These are phyloP conservation scores for Picochlorum costavermella DNA, from an alignment of 139 green algal species.

Conservation along the genomic window DNA sequence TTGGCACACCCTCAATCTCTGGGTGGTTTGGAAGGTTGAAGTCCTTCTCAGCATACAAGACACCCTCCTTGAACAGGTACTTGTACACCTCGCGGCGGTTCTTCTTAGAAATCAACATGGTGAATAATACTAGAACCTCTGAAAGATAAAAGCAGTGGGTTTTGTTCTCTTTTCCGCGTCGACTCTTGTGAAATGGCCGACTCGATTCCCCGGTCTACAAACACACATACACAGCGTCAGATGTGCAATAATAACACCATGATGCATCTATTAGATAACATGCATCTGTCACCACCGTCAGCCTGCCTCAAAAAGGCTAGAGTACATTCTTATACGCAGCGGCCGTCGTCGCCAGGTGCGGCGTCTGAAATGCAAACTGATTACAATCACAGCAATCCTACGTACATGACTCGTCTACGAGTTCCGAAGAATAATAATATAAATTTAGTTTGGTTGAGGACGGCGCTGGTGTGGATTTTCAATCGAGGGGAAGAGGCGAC, in stretches of 20 bases:
- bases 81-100: constrained; percentile 98
- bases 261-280: no score
- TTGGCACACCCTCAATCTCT: constrained; percentile 77
- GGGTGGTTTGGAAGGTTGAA: constrained; percentile 94
- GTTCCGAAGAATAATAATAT: not conserved
- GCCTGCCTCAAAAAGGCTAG: no score
- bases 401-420: not conserved
- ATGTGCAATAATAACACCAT: no score
- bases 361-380: not conserved
- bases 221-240: not conserved
- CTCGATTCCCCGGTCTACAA: constrained; percentile 73
- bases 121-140: constrained; percentile 28
- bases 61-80: constrained; percentile 99
- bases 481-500: not conserved
- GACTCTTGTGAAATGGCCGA: constrained; percentile 51
- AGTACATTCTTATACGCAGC: no score
- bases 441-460: not conserved
- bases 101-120: constrained; percentile 98
- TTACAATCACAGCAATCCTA: not conserved
- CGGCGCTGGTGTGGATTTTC: not conserved
- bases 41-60: constrained; percentile 98
- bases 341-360: not conserved
- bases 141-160: constrained; percentile 25
- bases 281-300: no score
- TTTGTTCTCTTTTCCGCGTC: constrained; percentile 55